Percentiles rank a stretch among this genome's conserved stretches.
Evolutionary conservation across 345 rosid species (phyloP).

Genomic region (Eucalyptus microcorys): DNA sequence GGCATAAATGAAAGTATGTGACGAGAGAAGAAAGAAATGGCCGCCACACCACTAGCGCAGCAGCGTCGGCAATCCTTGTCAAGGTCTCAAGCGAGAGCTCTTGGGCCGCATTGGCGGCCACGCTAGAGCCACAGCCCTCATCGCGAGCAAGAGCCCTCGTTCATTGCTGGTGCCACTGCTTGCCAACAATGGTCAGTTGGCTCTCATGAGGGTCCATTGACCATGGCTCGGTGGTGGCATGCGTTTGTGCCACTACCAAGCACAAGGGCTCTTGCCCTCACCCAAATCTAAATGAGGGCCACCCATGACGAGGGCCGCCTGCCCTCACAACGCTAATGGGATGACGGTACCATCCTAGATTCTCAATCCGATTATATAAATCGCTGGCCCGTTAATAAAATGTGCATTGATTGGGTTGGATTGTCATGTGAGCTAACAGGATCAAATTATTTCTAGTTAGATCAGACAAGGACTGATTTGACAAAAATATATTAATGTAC

Average conservation of each 20-base stretch:
- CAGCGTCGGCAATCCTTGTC: not conserved
- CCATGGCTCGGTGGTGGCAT: not conserved
- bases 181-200: not conserved
- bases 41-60: not conserved
- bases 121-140: not conserved
- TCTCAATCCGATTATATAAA: not conserved
- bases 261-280: not conserved
- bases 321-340: not conserved
- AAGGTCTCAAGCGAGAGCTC: not conserved
- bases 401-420: not conserved
- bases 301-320: rapidly evolving
- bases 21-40: not conserved
- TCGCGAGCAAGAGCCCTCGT: not conserved
- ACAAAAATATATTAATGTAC: not conserved
- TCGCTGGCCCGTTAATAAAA: not conserved
- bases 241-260: not conserved
- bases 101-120: not conserved
- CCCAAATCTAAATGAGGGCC: not conserved
- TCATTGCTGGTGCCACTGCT: not conserved
- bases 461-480: not conserved
- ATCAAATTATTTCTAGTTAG: not conserved
- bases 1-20: not conserved
- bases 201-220: not conserved
- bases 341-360: not conserved
- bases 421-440: not conserved